Evolutionary conservation across 345 rosid genomes (phyloP).

Genomic region (Cochlearia excelsa): DNA sequence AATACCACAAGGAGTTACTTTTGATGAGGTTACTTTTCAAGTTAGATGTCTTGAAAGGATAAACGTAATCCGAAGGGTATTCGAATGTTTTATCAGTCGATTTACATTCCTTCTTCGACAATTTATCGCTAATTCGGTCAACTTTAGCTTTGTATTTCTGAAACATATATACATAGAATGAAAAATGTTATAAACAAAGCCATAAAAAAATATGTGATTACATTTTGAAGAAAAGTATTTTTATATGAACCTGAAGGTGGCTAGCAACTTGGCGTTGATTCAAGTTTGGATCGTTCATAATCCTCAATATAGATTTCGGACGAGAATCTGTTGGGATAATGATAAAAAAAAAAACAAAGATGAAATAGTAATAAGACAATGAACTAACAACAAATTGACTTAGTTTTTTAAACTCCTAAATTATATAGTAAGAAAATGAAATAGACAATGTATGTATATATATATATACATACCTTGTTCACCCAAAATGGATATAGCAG

Average conservation of each 20-base stretch:
- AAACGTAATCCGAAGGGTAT: constrained; percentile 6
- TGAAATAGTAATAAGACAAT: neutral
- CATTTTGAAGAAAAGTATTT: neutral
- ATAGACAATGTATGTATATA: neutral
- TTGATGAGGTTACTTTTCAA: constrained; percentile 1
- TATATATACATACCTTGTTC: constrained; percentile 26
- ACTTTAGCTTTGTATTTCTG: constrained; percentile 49
- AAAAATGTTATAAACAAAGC: neutral
- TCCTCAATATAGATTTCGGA: constrained; percentile 40
- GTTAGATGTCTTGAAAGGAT: constrained; percentile 20
- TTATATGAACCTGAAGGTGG: constrained; percentile 56
- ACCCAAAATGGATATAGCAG: constrained; percentile 41
- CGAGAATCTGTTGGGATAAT: constrained; percentile 36
- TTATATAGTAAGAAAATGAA: neutral
- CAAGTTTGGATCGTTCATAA: constrained; percentile 49
- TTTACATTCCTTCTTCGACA: neutral
- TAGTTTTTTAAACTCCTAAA: too few relatives aligned
- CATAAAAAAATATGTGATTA: too few relatives aligned
- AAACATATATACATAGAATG: neutral
- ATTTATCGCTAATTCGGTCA: constrained; percentile 9
- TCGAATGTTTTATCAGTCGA: neutral
- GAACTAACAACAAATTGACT: too few relatives aligned
- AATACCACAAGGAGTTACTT: constrained; percentile 15
- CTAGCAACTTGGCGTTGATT: constrained; percentile 49
- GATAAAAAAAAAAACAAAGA: neutral